phyloP scores from a whole-genome alignment of 768 basidiomycete species.

The Mycena floridula region DNA sequence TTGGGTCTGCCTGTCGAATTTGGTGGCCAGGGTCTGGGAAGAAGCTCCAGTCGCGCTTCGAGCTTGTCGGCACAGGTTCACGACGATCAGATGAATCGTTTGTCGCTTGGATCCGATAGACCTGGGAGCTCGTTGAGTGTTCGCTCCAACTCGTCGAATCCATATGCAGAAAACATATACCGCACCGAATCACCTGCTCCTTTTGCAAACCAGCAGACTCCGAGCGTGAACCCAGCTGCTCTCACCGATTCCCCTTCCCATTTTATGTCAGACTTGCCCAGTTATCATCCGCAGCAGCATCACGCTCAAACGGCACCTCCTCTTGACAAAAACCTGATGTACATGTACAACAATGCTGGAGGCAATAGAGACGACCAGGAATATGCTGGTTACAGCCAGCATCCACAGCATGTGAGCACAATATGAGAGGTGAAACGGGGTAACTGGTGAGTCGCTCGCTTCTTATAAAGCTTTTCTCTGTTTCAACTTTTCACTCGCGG shows the following conservation, averaged over 20 bases:
- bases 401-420: conserved; percentile 10
- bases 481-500: too few relatives aligned
- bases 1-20: conserved; percentile 1
- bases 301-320: neutral
- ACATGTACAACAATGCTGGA: too few relatives aligned
- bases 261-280: conserved; percentile 5
- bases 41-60: conserved; percentile 11
- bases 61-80: conserved; percentile 2
- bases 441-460: too few relatives aligned
- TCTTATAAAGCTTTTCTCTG: too few relatives aligned
- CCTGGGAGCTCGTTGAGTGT: conserved; percentile 6
- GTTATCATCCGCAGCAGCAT: neutral
- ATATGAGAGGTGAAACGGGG: too few relatives aligned
- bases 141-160: conserved; percentile 8
- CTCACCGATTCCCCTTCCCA: conserved; percentile 5
- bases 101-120: conserved; percentile 2
- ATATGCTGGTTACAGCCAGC: too few relatives aligned
- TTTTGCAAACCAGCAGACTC: conserved; percentile 13
- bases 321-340: too few relatives aligned
- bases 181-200: conserved; percentile 37
- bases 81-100: neutral
- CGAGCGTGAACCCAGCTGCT: neutral
- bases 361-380: too few relatives aligned
- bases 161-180: conserved; percentile 27
- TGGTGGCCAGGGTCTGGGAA: conserved; percentile 1